These are phyloP conservation scores for Globisporangium apiculatum DNA, from an alignment of 352 stramenopile genomes.

Conservation along the genomic window DNA sequence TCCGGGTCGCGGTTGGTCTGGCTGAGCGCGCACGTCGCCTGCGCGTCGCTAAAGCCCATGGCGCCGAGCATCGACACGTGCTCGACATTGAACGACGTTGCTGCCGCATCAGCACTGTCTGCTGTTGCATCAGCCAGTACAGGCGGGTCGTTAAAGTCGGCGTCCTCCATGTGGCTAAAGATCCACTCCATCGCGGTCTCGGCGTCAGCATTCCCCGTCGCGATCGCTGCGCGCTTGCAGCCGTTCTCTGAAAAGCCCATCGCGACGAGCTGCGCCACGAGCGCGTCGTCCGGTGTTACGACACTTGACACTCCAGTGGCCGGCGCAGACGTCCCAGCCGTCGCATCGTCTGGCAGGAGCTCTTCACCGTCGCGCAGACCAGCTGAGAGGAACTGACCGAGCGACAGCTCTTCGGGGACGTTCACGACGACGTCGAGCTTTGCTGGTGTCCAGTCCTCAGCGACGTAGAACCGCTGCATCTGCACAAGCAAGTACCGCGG, in stretches of 20 bases:
- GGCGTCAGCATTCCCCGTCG: slow-evolving; percentile 84
- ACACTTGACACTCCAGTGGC: slow-evolving; percentile 3
- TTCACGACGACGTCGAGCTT: slow-evolving; percentile 98
- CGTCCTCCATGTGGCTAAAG: slow-evolving; percentile 97
- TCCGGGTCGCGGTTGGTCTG: slow-evolving; percentile 90
- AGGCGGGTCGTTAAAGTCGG: slow-evolving; percentile 95
- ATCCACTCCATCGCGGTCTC: slow-evolving; percentile 98
- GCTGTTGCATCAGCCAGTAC: neutral
- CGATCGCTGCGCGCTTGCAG: slow-evolving; percentile 93
- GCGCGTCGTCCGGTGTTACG: slow-evolving; percentile 80
- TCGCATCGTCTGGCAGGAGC: slow-evolving; percentile 69
- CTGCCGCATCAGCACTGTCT: slow-evolving; percentile 6
- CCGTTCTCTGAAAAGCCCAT: slow-evolving; percentile 99
- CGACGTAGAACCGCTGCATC: slow-evolving; percentile 95
- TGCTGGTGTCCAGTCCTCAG: slow-evolving; percentile 94
- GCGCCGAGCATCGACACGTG: slow-evolving; percentile 54
- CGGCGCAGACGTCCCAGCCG: slow-evolving; percentile 8
- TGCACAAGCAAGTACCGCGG: slow-evolving; percentile 96
- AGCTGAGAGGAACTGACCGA: slow-evolving; percentile 73
- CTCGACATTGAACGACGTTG: slow-evolving; percentile 65
- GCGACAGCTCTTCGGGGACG: slow-evolving; percentile 88
- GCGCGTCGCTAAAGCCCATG: slow-evolving; percentile 87
- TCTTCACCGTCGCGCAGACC: slow-evolving; percentile 84
- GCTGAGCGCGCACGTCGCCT: slow-evolving; percentile 90
- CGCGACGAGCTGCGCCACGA: slow-evolving; percentile 93